Conservation (phyloP, 2,329 filamentous ascomycete species). For the Calonectria pauciramosa region DNA sequence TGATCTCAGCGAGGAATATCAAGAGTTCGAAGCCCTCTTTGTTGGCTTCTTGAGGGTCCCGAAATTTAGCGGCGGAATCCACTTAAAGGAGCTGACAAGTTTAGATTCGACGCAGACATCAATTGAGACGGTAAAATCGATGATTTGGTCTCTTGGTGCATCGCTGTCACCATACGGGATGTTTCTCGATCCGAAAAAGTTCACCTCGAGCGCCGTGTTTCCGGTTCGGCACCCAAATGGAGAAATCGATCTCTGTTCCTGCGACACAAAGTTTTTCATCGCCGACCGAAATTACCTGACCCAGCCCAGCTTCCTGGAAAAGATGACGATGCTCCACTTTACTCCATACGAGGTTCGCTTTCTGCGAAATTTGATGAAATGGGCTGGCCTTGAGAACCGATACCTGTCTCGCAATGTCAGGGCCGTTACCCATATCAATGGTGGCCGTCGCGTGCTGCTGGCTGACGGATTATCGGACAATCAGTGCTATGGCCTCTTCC, state of each 20-base stretch:
- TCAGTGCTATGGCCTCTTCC: conserved; percentile 32
- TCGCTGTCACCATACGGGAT: conserved; percentile 34
- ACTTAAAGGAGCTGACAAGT: conserved; percentile 32
- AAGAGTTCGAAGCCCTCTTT: conserved; percentile 36
- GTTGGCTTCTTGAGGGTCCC: conserved; percentile 34
- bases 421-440: conserved; percentile 3
- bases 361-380: conserved; percentile 30
- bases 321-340: conserved; percentile 35
- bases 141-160: conserved; percentile 34
- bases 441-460: not conserved
- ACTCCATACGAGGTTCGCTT: conserved; percentile 36
- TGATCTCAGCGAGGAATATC: conserved; percentile 35
- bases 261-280: conserved; percentile 37
- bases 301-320: conserved; percentile 29
- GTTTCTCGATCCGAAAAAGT: conserved; percentile 33
- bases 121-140: conserved; percentile 11
- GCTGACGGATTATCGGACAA: conserved; percentile 22
- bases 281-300: conserved; percentile 34
- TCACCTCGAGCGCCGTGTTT: conserved; percentile 28
- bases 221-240: conserved; percentile 34
- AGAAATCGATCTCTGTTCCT: conserved; percentile 31
- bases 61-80: conserved; percentile 28
- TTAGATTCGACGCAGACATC: conserved; percentile 12
- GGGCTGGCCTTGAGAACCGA: conserved; percentile 36
- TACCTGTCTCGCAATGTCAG: conserved; percentile 39